A percentile compares a stretch with the other conserved stretches of the same genome.
Evolutionary conservation across 148 eudicot genomes (phyloP).

Genomic region (Chenopodium quinoa): DNA sequence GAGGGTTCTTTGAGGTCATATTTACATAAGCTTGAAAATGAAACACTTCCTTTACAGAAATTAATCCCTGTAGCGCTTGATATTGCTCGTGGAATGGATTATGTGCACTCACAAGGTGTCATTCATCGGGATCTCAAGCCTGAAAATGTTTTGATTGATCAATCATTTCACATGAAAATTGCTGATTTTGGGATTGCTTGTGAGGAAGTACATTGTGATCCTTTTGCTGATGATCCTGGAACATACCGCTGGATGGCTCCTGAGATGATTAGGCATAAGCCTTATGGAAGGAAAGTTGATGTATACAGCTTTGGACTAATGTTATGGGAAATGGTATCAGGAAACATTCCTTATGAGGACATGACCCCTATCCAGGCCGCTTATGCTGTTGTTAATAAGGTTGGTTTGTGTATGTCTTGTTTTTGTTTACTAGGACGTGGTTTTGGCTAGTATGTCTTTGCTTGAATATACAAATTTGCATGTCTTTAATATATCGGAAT

Average conservation of each 20-base stretch:
- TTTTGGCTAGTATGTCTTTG: not conserved
- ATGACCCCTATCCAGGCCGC: constrained; percentile 96
- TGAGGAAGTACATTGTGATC: constrained; percentile 73
- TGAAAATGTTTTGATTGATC: constrained; percentile 69
- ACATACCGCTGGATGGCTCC: constrained; percentile 99
- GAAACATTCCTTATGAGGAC: constrained; percentile 74
- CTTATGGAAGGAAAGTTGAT: constrained; percentile 79
- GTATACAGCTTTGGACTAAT: constrained; percentile 90
- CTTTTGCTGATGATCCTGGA: constrained; percentile 82
- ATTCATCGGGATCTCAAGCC: constrained; percentile 95
- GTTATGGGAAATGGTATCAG: constrained; percentile 82
- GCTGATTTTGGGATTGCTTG: constrained; percentile 98
- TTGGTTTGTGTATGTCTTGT: constrained; percentile 19
- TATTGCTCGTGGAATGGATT: constrained; percentile 92
- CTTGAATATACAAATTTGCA: not conserved
- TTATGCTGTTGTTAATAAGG: constrained; percentile 94
- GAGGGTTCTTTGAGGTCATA: constrained; percentile 83
- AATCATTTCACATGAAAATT: constrained; percentile 65
- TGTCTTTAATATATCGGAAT: not conserved
- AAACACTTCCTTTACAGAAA: constrained; percentile 53
- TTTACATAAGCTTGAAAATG: constrained; percentile 73
- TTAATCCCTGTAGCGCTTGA: constrained; percentile 59
- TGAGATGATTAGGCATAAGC: constrained; percentile 82
- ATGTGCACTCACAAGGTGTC: constrained; percentile 84
- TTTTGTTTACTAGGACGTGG: not conserved